Evolutionary conservation across 2,329 filamentous ascomycete species (phyloP), one percentile per base, ranked within the genome.

Genomic region (Plectosphaerella plurivora): DNA sequence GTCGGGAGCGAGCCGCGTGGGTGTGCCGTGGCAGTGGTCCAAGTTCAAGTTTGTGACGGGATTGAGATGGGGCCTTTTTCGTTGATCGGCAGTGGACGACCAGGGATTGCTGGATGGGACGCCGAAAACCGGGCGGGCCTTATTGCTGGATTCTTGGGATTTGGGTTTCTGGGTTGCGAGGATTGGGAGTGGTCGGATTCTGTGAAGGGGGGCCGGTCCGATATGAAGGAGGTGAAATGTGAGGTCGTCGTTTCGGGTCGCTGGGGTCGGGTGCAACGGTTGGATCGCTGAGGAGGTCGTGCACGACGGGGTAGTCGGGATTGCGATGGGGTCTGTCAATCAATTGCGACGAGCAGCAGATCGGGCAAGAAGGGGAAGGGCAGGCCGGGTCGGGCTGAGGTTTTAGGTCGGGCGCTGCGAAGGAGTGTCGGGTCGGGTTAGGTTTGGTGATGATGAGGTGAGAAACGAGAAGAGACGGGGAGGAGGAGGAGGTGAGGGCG

Each of bases 201-300:
- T n/a, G 16, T 49, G 41, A 45, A 16, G 47, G 25, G 48, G 44
- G 37, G 45, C 50, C 37, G 24, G 33, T 37, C 18, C 41, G 45
- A 35, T 51, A 41, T 20, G 28, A 39, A 47, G 45, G 37, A 49
- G 33, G 49, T 41, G 45, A 49, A n/a, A 20, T 44, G 18, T 18
- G 41, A 44, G 41, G n/a, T 44, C 41, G 41, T 20, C 41, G 41
- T 44, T 44, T 44, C 41, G 41, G 5, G 16, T 44, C 41, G 18
- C 41, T 44, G 41, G 41, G 41, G 41, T n/a, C 37, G 14, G 22
- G n/a, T 44, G 41, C n/a, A 18, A 18, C 11, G 41, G n/a, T 44
- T 16, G 11, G 41, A 44, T 44, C 41, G 41, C 41, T 16, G 18
- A 18, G 41, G 16, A 20, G 41, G 18, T 18, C 41, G 41, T 44